A percentile compares a stretch with the other conserved stretches of the same genome.
Conservation (phyloP, 2,329 filamentous ascomycete genomes). For the Pestalotiopsis sp. region DNA sequence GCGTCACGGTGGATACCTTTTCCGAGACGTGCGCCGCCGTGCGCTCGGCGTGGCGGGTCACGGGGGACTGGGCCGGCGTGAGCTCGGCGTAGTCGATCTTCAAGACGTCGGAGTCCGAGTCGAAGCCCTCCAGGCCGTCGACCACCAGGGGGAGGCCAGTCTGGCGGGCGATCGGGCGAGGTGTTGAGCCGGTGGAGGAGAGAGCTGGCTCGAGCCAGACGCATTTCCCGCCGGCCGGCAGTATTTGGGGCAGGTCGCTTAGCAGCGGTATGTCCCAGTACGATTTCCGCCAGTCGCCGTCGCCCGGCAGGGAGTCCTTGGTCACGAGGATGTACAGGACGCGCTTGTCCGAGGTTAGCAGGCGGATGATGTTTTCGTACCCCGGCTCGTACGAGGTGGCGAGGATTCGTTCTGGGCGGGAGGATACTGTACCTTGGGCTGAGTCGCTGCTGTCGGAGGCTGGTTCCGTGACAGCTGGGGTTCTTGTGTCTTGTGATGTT, state of each 20-base stretch:
- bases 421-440: too few relatives aligned
- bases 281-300: background rate
- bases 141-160: background rate
- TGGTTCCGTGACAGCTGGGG: too few relatives aligned
- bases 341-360: background rate
- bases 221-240: background rate
- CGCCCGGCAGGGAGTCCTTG: background rate
- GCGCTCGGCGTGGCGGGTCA: background rate
- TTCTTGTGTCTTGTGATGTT: too few relatives aligned
- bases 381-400: background rate
- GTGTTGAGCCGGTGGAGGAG: background rate
- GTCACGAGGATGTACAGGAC: background rate
- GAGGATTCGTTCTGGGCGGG: background rate
- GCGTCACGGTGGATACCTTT: background rate
- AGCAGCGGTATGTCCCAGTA: background rate
- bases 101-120: background rate
- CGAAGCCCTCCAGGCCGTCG: background rate
- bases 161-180: background rate
- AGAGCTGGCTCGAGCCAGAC: background rate
- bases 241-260: background rate
- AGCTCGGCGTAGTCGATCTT: background rate
- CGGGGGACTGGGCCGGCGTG: background rate
- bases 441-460: too few relatives aligned
- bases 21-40: background rate
- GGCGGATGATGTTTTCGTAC: background rate